phyloP scores from a whole-genome alignment of 352 stramenopile species.

The Phytopythium montanum region DNA sequence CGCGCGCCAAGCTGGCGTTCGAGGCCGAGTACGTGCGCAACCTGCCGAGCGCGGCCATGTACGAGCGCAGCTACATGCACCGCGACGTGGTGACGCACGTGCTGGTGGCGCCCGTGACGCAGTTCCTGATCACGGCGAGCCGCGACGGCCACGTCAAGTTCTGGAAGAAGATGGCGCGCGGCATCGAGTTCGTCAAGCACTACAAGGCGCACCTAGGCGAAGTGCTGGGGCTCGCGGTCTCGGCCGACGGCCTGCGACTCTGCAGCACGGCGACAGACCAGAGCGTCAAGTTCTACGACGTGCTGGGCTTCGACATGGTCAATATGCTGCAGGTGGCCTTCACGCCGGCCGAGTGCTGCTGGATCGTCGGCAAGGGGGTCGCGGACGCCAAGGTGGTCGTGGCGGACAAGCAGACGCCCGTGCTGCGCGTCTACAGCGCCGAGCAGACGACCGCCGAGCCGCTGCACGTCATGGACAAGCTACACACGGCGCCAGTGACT shows the following conservation, averaged over 20 bases:
- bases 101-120: constrained; percentile 86
- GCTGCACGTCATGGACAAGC: constrained; percentile 60
- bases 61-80: constrained; percentile 98
- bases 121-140: constrained; percentile 96
- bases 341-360: constrained; percentile 69
- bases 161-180: constrained; percentile 97
- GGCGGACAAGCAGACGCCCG: constrained; percentile 50
- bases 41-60: constrained; percentile 89
- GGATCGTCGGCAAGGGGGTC: constrained; percentile 55
- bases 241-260: constrained; percentile 78
- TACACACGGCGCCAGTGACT: constrained; percentile 92
- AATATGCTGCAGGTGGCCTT: constrained; percentile 92
- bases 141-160: constrained; percentile 98
- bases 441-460: constrained; percentile 53
- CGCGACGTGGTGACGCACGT: constrained; percentile 93
- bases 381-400: constrained; percentile 76
- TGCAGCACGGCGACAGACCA: constrained; percentile 88
- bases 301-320: constrained; percentile 97
- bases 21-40: constrained; percentile 76
- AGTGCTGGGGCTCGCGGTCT: constrained; percentile 85
- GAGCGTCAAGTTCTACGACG: constrained; percentile 99
- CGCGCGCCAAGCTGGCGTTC: constrained; percentile 45
- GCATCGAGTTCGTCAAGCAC: constrained; percentile 99
- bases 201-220: constrained; percentile 95
- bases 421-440: constrained; percentile 86